These are phyloP conservation scores for Saturnispora mendoncae DNA, from an alignment of 805 yeast species.

Conservation along the genomic window DNA sequence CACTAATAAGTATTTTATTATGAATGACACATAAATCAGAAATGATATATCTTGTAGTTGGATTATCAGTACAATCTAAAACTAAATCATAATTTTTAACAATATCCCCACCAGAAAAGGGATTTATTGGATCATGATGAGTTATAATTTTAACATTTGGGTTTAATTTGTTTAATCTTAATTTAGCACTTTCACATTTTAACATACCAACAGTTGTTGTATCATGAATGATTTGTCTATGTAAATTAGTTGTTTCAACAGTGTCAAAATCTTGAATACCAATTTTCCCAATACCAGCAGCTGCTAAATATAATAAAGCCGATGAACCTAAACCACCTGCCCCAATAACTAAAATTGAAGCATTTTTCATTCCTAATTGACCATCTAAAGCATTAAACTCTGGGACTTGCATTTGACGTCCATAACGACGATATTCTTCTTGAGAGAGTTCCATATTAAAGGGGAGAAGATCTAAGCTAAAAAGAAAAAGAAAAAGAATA, in stretches of 20 bases:
- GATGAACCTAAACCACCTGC: conserved; percentile 98
- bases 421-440: conserved; percentile 77
- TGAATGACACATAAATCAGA: conserved; percentile 72
- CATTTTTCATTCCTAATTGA: conserved; percentile 49
- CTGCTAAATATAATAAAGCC: conserved; percentile 72
- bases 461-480: background rate
- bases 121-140: conserved; percentile 42
- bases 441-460: conserved; percentile 6
- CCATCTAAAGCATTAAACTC: conserved; percentile 46
- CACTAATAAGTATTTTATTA: conserved; percentile 73
- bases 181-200: conserved; percentile 75
- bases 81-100: conserved; percentile 63
- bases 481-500: background rate
- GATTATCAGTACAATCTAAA: conserved; percentile 92
- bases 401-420: conserved; percentile 93
- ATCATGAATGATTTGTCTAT: conserved; percentile 79
- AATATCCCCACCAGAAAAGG: conserved; percentile 54
- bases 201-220: conserved; percentile 54
- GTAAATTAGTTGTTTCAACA: conserved; percentile 80
- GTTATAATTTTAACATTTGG: conserved; percentile 54
- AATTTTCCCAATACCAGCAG: conserved; percentile 77
- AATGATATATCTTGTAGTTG: conserved; percentile 75
- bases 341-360: conserved; percentile 73
- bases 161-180: conserved; percentile 46
- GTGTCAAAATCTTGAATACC: conserved; percentile 84